A percentile compares a stretch with the other conserved stretches of the same genome.
These are phyloP conservation scores for Coniochaeta sp. DNA, from an alignment of 2,329 filamentous ascomycete species.

Conservation along the genomic window DNA sequence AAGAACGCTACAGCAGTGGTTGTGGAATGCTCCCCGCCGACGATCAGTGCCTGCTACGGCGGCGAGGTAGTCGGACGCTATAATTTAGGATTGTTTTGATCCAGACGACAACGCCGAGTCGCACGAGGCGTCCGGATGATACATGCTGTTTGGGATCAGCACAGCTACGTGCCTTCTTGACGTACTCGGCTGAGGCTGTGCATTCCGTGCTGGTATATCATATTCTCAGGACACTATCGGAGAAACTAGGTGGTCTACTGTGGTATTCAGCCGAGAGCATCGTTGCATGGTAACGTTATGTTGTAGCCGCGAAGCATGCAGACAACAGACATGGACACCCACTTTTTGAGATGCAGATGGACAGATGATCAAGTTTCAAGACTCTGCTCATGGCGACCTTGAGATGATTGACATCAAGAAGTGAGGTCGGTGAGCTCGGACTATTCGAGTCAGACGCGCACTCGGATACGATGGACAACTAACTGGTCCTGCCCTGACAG, in stretches of 20 bases:
- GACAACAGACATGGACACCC: background rate
- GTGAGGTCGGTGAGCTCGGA: background rate
- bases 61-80: background rate
- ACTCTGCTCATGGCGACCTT: background rate
- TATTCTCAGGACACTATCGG: background rate
- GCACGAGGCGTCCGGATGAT: background rate
- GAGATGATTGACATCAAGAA: background rate
- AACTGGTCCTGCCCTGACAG: no score
- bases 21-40: background rate
- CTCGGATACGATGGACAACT: background rate
- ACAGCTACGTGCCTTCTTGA: background rate
- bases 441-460: no score
- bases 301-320: background rate
- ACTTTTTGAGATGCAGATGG: background rate
- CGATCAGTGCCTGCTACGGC: background rate
- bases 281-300: background rate
- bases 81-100: background rate
- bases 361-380: background rate
- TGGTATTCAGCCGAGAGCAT: constrained; percentile 1
- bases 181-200: background rate
- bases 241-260: background rate
- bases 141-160: background rate
- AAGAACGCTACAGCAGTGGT: background rate
- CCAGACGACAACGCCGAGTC: background rate
- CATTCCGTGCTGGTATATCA: background rate